phyloP scores from a whole-genome alignment of 78 protist genomes.

The Dictyostelium intermedium region DNA sequence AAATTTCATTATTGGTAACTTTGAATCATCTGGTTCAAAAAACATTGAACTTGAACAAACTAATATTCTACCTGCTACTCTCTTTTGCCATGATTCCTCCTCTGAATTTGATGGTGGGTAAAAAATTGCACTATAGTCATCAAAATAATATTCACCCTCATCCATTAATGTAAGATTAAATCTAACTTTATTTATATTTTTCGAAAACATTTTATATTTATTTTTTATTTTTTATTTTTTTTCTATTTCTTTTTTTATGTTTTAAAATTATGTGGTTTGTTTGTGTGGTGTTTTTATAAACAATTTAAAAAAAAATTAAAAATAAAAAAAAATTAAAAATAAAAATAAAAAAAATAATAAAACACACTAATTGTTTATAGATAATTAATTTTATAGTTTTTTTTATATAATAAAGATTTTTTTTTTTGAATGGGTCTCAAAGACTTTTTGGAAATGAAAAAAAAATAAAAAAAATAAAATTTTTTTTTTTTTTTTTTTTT shows the following conservation, averaged over 20 bases:
- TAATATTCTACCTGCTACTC: constrained; percentile 67
- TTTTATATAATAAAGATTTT: not conserved
- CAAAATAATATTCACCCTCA: constrained; percentile 85
- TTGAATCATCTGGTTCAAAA: constrained; percentile 81
- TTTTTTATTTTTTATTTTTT: not conserved
- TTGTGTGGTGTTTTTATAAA: not conserved
- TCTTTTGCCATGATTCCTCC: constrained; percentile 45
- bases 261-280: not conserved
- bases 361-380: not conserved
- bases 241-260: not conserved
- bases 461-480: too few relatives aligned
- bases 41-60: constrained; percentile 84
- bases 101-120: constrained; percentile 68
- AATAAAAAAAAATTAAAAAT: not conserved
- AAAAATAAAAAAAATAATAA: too few relatives aligned
- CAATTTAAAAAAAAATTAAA: not conserved
- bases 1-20: constrained; percentile 67
- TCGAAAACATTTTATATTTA: constrained; percentile 26
- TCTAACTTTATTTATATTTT: constrained; percentile 56
- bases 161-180: constrained; percentile 79
- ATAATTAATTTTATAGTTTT: too few relatives aligned
- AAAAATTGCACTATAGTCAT: constrained; percentile 77
- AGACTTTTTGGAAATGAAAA: not conserved
- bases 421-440: too few relatives aligned
- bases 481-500: too few relatives aligned